Base-by-base conservation (phyloP, 441 rosid genomes). In the Erodium chrysanthum region DNA sequence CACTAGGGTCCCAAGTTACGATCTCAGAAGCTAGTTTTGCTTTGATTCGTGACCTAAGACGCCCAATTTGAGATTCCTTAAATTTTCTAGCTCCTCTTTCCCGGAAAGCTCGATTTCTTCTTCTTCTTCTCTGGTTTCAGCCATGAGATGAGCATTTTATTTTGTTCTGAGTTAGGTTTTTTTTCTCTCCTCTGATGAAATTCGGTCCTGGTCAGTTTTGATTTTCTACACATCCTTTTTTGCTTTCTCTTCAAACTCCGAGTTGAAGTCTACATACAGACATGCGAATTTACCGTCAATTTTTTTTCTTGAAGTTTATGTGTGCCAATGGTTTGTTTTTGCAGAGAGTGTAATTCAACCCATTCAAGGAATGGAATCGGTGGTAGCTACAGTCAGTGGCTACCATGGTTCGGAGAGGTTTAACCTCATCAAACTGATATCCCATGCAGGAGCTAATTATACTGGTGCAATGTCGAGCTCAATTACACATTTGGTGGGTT, bases 341-440 rank as follows among this genome's bases (percentile, higher is more conserved):
- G 46, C 66, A 68, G 71, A 14, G n/a, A 15, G 14, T 15, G 37
- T 56, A 63, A 64, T 35, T 73, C 6, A 54, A 61, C 66, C 61
- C 8, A 66, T 71, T 50, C 54, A 65, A 80, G 93, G 87, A 23
- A 91, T 94, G 98, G 92, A 88, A 22, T 75, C 84, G 6, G 97
- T 94, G 71, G 84, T 94, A 12, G 94, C 92, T 21, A 82, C 96
- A 0, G 96, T 94, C 2, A 94, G 94, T 67, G 98, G 98, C 1
- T 91, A 89, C 81, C 85, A 84, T 8, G 96, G 96, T 2, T 56
- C 81, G 14, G 94, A 85, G 70, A 85, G 96, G 52, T 88, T 91
- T 75, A 82, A 85, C 63, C 94, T 94, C 70, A 94, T 94, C 74
- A 89, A 86, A 81, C 84, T 91, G 40, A 86, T 94, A 58, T 79